A percentile compares a stretch with the other conserved stretches of the same genome.
Evolutionary conservation across 495 filamentous ascomycete genomes (phyloP).

Genomic region (Ascobolus immersus): DNA sequence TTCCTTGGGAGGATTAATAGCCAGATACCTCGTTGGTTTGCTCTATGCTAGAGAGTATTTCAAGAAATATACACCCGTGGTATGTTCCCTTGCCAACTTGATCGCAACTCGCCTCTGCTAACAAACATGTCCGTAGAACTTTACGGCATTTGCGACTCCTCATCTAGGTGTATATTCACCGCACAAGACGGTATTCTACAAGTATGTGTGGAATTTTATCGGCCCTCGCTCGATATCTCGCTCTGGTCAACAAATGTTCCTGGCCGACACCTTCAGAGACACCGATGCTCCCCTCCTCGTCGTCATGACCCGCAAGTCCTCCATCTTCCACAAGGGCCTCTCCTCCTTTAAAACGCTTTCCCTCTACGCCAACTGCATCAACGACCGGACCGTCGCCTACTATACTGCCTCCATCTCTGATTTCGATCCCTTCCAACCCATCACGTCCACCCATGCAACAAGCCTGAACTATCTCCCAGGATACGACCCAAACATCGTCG

Average conservation of each 20-base stretch:
- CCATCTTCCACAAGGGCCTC: constrained; percentile 65
- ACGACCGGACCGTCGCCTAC: constrained; percentile 54
- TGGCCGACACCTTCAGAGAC: constrained; percentile 59
- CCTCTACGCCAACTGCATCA: constrained; percentile 62
- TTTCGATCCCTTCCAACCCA: constrained; percentile 68
- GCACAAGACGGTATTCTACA: constrained; percentile 13
- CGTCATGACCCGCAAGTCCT: constrained; percentile 57
- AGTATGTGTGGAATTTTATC: constrained; percentile 33
- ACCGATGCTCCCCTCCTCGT: constrained; percentile 54
- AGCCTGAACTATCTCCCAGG: constrained; percentile 45
- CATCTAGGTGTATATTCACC: constrained; percentile 71
- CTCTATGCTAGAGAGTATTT: constrained; percentile 57
- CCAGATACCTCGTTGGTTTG: constrained; percentile 67
- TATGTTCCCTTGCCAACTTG: constrained; percentile 16
- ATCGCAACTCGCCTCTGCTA: neutral
- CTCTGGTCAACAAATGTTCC: constrained; percentile 70
- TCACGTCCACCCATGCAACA: constrained; percentile 19
- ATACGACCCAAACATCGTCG: constrained; percentile 52
- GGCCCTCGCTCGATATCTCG: constrained; percentile 50
- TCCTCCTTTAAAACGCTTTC: constrained; percentile 42
- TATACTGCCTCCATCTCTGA: constrained; percentile 57
- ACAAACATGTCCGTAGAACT: constrained; percentile 33
- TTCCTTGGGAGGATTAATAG: constrained; percentile 53
- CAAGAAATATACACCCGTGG: constrained; percentile 50
- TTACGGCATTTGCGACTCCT: constrained; percentile 74